These are phyloP conservation scores for Xanthoparmelia taractica DNA, from an alignment of 495 filamentous ascomycete species.

Conservation along the genomic window DNA sequence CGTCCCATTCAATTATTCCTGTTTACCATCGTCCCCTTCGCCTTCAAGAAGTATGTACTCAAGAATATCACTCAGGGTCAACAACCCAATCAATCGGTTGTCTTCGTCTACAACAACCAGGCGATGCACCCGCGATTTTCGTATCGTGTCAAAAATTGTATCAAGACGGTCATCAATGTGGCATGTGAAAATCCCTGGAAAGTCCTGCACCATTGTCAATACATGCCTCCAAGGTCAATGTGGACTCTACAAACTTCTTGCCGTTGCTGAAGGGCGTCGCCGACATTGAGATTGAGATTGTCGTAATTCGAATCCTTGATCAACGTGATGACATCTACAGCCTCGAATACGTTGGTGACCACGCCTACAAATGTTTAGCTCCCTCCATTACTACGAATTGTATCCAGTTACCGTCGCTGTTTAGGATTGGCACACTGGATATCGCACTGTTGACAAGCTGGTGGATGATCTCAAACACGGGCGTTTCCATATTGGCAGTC, in stretches of 20 bases:
- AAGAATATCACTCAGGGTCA: conserved; percentile 93
- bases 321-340: conserved; percentile 91
- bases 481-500: conserved; percentile 83
- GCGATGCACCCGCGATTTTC: conserved; percentile 86
- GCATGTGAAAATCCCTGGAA: conserved; percentile 94
- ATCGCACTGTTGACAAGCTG: conserved; percentile 87
- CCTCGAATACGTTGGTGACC: conserved; percentile 94
- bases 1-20: conserved; percentile 17
- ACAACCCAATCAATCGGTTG: conserved; percentile 74
- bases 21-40: conserved; percentile 50
- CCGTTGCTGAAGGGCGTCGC: conserved; percentile 81
- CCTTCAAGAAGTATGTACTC: conserved; percentile 88
- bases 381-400: not conserved
- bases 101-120: conserved; percentile 87
- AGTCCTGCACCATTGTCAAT: conserved; percentile 52
- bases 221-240: not conserved
- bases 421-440: conserved; percentile 88
- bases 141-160: conserved; percentile 94
- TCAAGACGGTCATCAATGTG: conserved; percentile 83
- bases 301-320: conserved; percentile 93
- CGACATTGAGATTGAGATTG: conserved; percentile 77
- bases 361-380: conserved; percentile 39
- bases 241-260: conserved; percentile 51
- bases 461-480: conserved; percentile 94
- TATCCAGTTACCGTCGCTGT: conserved; percentile 54